Percentiles rank a stretch among this genome's conserved stretches.
Evolutionary conservation across 352 stramenopile species (phyloP).

Genomic region (Phytophthora capsici): DNA sequence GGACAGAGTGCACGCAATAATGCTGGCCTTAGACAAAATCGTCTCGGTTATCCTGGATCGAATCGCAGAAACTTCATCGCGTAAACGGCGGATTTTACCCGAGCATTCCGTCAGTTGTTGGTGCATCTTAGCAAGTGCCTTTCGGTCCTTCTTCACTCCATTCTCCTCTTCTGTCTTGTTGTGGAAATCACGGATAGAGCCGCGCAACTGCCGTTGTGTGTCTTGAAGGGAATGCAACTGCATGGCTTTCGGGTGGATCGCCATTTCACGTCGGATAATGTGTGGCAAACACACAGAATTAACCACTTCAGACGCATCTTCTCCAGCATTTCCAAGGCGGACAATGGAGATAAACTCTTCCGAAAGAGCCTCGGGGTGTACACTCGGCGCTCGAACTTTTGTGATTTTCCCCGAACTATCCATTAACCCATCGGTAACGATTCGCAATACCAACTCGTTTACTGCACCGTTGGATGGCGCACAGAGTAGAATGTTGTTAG

Average conservation of each 20-base stretch:
- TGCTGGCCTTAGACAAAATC: conserved; percentile 79
- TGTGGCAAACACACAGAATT: conserved; percentile 81
- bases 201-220: conserved; percentile 64
- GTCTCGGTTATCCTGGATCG: conserved; percentile 75
- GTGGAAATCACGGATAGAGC: conserved; percentile 78
- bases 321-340: conserved; percentile 76
- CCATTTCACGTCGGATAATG: conserved; percentile 84
- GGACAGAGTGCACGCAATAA: conserved; percentile 89
- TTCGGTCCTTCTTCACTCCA: conserved; percentile 47
- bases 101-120: conserved; percentile 73
- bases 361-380: conserved; percentile 57
- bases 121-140: conserved; percentile 77
- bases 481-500: conserved; percentile 84
- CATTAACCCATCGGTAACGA: conserved; percentile 84
- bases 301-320: conserved; percentile 75
- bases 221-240: conserved; percentile 68
- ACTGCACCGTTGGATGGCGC: conserved; percentile 92
- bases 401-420: conserved; percentile 55
- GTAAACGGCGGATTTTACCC: conserved; percentile 80
- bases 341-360: conserved; percentile 79
- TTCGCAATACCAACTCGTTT: conserved; percentile 89
- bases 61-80: conserved; percentile 82
- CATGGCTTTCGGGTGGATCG: conserved; percentile 83
- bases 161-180: conserved; percentile 57
- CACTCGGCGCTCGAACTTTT: conserved; percentile 71